Percentiles rank a stretch among this genome's conserved stretches.
phyloP scores from a whole-genome alignment of 768 basidiomycete species.

The Phanerodontia chrysosporium region DNA sequence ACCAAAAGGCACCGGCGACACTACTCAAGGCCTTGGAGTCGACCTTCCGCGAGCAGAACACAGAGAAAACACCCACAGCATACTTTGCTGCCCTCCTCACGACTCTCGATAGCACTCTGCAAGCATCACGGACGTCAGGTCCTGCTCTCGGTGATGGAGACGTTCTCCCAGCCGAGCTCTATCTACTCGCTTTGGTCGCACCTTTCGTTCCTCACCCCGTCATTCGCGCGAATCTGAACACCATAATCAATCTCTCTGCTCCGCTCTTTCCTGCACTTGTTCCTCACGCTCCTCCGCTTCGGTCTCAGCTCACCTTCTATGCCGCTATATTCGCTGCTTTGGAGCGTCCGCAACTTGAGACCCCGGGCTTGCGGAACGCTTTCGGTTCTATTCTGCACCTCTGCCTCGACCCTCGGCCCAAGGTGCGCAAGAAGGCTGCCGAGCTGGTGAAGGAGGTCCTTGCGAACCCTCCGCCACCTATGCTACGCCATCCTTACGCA shows the following conservation, averaged over 20 bases:
- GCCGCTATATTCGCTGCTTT: conserved; percentile 64
- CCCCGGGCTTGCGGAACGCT: conserved; percentile 65
- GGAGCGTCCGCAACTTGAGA: conserved; percentile 67
- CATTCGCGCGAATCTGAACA: conserved; percentile 68
- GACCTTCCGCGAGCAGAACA: conserved; percentile 64
- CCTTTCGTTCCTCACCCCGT: conserved; percentile 81
- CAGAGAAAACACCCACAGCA: conserved; percentile 74
- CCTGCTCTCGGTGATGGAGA: conserved; percentile 56
- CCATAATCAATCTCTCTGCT: conserved; percentile 67
- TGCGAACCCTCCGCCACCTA: conserved; percentile 70
- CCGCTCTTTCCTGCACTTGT: conserved; percentile 71
- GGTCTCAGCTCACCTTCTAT: conserved; percentile 82
- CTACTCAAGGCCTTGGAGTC: conserved; percentile 83
- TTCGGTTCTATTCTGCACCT: conserved; percentile 84
- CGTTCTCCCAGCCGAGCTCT: conserved; percentile 77
- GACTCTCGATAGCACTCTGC: conserved; percentile 73
- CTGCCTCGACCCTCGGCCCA: conserved; percentile 84
- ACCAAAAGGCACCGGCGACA: conserved; percentile 87
- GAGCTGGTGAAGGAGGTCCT: conserved; percentile 82
- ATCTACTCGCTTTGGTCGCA: conserved; percentile 72
- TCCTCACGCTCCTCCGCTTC: conserved; percentile 69
- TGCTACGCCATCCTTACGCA: conserved; percentile 81
- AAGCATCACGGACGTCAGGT: conserved; percentile 42
- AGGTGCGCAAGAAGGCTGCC: conserved; percentile 87
- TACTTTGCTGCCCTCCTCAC: conserved; percentile 93